phyloP scores from a whole-genome alignment of 2,329 filamentous ascomycete species.

The Pseudogymnoascus sp. region DNA sequence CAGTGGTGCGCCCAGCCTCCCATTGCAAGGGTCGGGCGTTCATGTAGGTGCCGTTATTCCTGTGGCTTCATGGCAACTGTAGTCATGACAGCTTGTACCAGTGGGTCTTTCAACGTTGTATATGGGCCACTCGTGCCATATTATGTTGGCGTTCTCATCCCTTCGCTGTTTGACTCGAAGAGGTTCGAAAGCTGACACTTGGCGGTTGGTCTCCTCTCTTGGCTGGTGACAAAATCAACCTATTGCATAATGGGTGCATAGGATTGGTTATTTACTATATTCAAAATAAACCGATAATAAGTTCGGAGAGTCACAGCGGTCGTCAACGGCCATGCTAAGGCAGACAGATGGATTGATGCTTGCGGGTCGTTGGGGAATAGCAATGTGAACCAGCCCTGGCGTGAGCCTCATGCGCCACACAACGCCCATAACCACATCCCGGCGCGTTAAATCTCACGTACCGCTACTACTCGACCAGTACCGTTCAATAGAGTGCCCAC shows the following conservation, averaged over 20 bases:
- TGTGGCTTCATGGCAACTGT: neutral
- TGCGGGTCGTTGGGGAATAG: neutral
- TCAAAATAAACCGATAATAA: neutral
- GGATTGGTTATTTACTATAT: neutral
- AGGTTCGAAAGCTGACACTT: neutral
- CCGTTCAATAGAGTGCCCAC: neutral
- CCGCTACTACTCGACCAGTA: neutral
- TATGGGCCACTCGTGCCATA: neutral
- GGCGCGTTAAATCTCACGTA: neutral
- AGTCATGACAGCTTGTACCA: neutral
- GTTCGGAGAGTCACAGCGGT: neutral
- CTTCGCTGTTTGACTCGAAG: neutral
- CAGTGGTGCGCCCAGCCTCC: neutral
- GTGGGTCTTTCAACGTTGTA: neutral
- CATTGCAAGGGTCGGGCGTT: neutral
- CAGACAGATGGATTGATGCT: neutral
- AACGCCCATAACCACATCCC: neutral
- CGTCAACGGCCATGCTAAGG: neutral
- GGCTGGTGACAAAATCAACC: neutral
- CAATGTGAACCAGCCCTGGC: neutral
- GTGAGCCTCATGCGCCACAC: slow-evolving; percentile 3
- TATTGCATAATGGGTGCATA: neutral
- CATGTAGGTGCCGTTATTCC: neutral
- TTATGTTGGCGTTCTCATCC: neutral
- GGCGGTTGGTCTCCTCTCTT: neutral